These are phyloP conservation scores for Fusarium tanahbumbuense DNA, from an alignment of 2,329 filamentous ascomycete genomes.

Conservation along the genomic window DNA sequence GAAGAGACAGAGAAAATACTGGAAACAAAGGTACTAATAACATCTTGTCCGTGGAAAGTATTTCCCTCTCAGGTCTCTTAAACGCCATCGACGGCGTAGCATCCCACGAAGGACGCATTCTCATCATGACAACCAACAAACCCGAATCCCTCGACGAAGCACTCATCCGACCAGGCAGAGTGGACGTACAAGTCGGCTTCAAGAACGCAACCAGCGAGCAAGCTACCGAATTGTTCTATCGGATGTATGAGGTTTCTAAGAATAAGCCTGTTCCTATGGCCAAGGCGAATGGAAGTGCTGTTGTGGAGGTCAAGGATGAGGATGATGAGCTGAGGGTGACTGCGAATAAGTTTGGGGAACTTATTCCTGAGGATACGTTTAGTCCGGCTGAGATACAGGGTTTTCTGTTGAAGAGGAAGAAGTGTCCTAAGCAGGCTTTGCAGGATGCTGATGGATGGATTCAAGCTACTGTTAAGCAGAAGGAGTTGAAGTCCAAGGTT, in stretches of 20 bases:
- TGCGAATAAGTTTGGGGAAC: slow-evolving; percentile 61
- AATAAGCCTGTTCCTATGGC: slow-evolving; percentile 22
- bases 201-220: slow-evolving; percentile 67
- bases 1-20: slow-evolving; percentile 32
- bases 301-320: slow-evolving; percentile 5
- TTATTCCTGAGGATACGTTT: slow-evolving; percentile 65
- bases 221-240: slow-evolving; percentile 67
- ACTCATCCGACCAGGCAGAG: slow-evolving; percentile 77
- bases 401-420: slow-evolving; percentile 72
- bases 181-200: slow-evolving; percentile 77
- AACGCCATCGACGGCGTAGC: slow-evolving; percentile 88
- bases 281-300: slow-evolving; percentile 22
- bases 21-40: slow-evolving; percentile 42
- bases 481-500: slow-evolving; percentile 61
- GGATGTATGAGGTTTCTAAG: slow-evolving; percentile 66
- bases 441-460: slow-evolving; percentile 67
- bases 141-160: slow-evolving; percentile 79
- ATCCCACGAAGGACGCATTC: slow-evolving; percentile 79
- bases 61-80: slow-evolving; percentile 81
- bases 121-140: slow-evolving; percentile 86
- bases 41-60: slow-evolving; percentile 54
- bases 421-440: slow-evolving; percentile 66
- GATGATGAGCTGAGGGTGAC: slow-evolving; percentile 57
- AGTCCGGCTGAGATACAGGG: slow-evolving; percentile 74
- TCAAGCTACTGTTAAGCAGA: slow-evolving; percentile 62